Evolutionary conservation across 768 basidiomycete genomes (phyloP), one percentile per base, ranked within the genome.

Genomic region (Boletus insuetus): DNA sequence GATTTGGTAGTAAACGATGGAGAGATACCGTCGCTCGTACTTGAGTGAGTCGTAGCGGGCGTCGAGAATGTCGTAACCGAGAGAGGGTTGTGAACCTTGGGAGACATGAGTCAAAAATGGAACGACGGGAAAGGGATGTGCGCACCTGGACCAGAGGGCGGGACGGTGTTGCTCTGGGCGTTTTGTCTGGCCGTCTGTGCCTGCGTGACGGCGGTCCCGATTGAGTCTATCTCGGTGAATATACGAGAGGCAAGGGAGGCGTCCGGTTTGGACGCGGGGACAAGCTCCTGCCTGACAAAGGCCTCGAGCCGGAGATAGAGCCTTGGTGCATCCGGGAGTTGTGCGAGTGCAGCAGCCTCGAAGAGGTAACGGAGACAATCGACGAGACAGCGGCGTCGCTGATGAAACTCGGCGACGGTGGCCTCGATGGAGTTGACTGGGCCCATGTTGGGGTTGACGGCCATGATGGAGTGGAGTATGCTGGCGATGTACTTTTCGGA

Each of bases 401-500:
- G 75, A 66, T 95, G 89, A 59, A 82, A 89, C 58, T 83, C 78
- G 35, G 84, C 76, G 14, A 94, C 69, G 19, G 88, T 79, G 1
- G 78, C 71, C 66, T 94, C 91, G 32, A 91, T 75, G 48, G 76
- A 82, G 52, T 74, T 77, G 2, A 82, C 77, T 6, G 82, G 73
- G 4, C 71, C 74, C 16, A 86, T 73, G 58, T 91, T 90, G 0
- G 89, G 86, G 63, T 85, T 84, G 55, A 79, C 73, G 1, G 79
- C 62, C 73, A 86, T 85, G 40, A 87, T 77, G 20, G 79, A 72
- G 54, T 88, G 82, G 44, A 92, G 75, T 17, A 92, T 79, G 20
- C 77, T 77, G 5, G 92, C 89, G 48, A 86, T 73, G 70, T 89
- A 85, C 61, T 86, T 83, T 73, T 96, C 94, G 13, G 94, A 95